Base-by-base conservation (phyloP, 208 protist genomes). In the Wallacemonas sp. region DNA sequence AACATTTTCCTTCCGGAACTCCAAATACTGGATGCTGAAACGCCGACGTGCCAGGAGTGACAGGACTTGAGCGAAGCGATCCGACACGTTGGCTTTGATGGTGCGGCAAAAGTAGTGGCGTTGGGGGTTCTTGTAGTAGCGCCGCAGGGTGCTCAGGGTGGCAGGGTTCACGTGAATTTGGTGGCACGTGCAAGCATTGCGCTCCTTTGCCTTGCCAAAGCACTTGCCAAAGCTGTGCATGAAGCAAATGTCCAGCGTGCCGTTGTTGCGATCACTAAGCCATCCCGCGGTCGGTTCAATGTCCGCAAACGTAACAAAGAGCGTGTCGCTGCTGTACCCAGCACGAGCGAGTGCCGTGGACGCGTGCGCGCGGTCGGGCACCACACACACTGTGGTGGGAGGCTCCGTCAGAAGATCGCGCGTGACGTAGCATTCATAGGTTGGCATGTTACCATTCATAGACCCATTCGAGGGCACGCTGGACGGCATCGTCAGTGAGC, bases 141-240 rank as follows among this genome's bases (percentile, higher is more conserved):
- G 68, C n/a, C 80, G 75, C 1, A 86, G 60, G 45, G 65, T 67
- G 38, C 79, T 59, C 12, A 86, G 65, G 8, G 77, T 65, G 24
- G 65, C 56, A 8, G 64, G 71, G 49, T 75, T 79, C 12, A 86
- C 62, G 53, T 86, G 80, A 30, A 86, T 79, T 42, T 86, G 80
- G 46, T 86, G 80, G 59, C 80, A 86, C 12, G 80, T 86, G 12
- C 68, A 34, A 2, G 80, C 66, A 51, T 86, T 68, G 31, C 75
- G 78, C 36, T 81, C 68, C 47, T 61, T 68, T n/a, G 69, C 62
- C 46, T 79, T 81, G 38, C 80, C 80, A 41, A 70, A 74, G 46
- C 80, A 86, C 39, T 86, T 86, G 22, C 75, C 75, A 33, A 86
- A 86, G 63, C 80, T 86, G 72, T 86, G 80, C 80, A 86, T 86